phyloP scores from a whole-genome alignment of 179 eudicot species.

The Amaranthus tricolor region DNA sequence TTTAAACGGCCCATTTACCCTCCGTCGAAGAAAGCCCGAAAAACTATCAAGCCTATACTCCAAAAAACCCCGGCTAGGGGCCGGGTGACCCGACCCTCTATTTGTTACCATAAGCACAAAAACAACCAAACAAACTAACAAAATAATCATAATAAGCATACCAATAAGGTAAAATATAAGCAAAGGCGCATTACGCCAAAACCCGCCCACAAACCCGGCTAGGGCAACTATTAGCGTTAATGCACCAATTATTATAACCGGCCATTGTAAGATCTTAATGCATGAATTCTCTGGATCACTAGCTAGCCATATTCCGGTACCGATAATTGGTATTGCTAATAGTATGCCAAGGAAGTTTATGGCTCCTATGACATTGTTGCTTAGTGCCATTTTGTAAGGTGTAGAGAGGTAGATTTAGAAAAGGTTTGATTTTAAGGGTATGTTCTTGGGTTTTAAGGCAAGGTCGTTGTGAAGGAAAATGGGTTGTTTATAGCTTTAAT shows the following conservation, averaged over 20 bases:
- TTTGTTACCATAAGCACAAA: conserved; percentile 67
- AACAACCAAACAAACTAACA: conserved; percentile 53
- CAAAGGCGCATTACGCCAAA: conserved; percentile 65
- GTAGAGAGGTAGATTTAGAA: neutral
- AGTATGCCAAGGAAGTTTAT: conserved; percentile 75
- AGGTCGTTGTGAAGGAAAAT: neutral
- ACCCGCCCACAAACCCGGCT: conserved; percentile 75
- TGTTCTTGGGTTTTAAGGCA: neutral
- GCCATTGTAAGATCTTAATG: conserved; percentile 74
- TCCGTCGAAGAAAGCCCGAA: conserved; percentile 59
- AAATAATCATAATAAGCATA: conserved; percentile 62
- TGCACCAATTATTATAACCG: conserved; percentile 69
- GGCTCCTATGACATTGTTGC: conserved; percentile 76
- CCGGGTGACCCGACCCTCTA: conserved; percentile 71
- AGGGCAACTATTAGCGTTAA: conserved; percentile 55
- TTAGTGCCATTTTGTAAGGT: conserved; percentile 54
- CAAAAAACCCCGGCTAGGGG: conserved; percentile 66
- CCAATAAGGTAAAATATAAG: conserved; percentile 62
- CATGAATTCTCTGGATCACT: conserved; percentile 65
- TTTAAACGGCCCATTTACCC: conserved; percentile 64
- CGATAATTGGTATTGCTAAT: conserved; percentile 75
- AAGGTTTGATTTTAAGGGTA: neutral
- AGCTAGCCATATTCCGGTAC: conserved; percentile 83
- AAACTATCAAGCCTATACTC: conserved; percentile 69
- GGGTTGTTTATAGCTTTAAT: neutral